Evolutionary conservation across 345 rosid species (phyloP).

Genomic region (Eucalyptus tenuipes): DNA sequence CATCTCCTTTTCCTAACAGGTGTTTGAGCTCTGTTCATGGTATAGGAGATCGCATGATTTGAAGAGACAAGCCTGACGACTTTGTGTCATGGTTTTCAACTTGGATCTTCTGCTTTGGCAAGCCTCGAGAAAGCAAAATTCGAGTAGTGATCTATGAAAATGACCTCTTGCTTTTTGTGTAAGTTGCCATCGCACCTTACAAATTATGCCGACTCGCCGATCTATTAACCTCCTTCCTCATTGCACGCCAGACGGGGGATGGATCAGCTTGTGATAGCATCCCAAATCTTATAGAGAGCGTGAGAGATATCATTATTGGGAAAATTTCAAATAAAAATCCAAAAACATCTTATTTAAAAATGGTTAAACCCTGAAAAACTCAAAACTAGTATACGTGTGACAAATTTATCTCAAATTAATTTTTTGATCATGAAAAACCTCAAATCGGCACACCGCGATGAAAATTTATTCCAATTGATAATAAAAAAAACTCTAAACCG

Average conservation of each 20-base stretch:
- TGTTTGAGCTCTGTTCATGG: background rate
- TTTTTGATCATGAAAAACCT: too few relatives aligned
- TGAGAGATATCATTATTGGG: background rate
- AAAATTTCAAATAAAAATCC: background rate
- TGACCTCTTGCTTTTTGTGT: background rate
- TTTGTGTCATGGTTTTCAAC: background rate
- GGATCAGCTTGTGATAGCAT: fast-evolving
- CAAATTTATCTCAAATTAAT: too few relatives aligned
- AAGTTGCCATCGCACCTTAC: background rate
- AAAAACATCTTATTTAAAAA: background rate
- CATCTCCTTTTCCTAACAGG: background rate
- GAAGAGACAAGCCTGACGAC: background rate
- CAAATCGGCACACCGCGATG: too few relatives aligned
- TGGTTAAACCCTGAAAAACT: too few relatives aligned
- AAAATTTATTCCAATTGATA: too few relatives aligned
- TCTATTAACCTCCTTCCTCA: background rate
- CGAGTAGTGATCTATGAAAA: background rate
- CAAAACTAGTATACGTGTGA: too few relatives aligned
- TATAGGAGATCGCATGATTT: background rate
- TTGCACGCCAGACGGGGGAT: fast-evolving
- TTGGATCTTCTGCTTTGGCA: background rate
- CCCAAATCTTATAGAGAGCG: background rate
- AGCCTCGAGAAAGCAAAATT: background rate
- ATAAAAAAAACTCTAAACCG: too few relatives aligned
- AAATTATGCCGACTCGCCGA: fast-evolving